Evolutionary conservation across 352 stramenopile genomes (phyloP).

Genomic region (Phytopythium cucurbitacearum): DNA sequence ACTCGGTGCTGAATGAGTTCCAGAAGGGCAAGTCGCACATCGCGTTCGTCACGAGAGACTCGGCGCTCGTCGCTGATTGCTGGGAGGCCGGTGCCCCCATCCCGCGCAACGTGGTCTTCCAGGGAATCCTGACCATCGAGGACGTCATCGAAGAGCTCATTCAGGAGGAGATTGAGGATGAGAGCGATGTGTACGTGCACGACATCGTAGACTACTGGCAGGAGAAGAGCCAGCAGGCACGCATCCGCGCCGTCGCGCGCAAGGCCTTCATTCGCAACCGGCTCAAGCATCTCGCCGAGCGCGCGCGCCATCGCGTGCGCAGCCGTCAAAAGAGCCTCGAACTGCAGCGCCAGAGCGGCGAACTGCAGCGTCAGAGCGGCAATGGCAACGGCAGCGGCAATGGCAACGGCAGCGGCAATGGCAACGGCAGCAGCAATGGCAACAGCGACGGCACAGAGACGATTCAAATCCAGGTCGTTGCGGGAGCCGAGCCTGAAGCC

Average conservation of each 20-base stretch:
- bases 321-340: constrained; percentile 18
- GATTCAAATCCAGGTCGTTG: constrained; percentile 16
- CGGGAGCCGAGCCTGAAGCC: too few relatives aligned
- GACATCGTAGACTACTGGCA: constrained; percentile 59
- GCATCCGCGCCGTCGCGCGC: constrained; percentile 19
- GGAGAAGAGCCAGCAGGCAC: constrained; percentile 28
- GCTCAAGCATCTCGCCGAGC: constrained; percentile 50
- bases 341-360: not conserved
- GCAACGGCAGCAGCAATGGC: too few relatives aligned
- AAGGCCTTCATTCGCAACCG: constrained; percentile 45
- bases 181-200: constrained; percentile 71
- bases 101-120: constrained; percentile 42
- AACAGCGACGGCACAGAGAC: too few relatives aligned
- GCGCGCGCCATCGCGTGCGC: constrained; percentile 38
- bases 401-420: too few relatives aligned
- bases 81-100: constrained; percentile 45
- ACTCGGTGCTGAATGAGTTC: constrained; percentile 90
- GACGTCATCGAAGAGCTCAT: constrained; percentile 90
- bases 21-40: constrained; percentile 86
- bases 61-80: constrained; percentile 41
- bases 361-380: not conserved
- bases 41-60: constrained; percentile 68
- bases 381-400: too few relatives aligned
- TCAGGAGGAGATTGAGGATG: constrained; percentile 90
- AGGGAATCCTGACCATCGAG: constrained; percentile 90